A percentile compares a stretch with the other conserved stretches of the same genome.
Evolutionary conservation across 768 basidiomycete genomes (phyloP).

Genomic region (Lactarius psammicola): DNA sequence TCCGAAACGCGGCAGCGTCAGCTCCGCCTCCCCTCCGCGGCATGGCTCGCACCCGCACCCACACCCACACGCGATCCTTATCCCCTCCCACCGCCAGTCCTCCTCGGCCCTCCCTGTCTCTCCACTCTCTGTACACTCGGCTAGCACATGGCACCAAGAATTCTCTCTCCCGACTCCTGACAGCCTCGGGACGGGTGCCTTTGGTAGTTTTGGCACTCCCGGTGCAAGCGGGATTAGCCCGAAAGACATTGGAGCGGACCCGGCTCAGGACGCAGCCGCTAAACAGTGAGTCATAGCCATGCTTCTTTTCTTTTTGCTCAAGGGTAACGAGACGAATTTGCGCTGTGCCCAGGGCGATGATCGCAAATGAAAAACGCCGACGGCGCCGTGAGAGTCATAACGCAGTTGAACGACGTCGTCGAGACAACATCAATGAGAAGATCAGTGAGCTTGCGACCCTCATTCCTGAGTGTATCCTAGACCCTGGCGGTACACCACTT

Average conservation of each 20-base stretch:
- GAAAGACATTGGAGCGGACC: conserved; percentile 35
- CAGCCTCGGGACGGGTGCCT: conserved; percentile 23
- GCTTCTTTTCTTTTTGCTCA: background rate
- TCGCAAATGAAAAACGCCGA: conserved; percentile 81
- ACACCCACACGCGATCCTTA: conserved; percentile 65
- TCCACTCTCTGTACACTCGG: conserved; percentile 32
- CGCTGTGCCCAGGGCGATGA: conserved; percentile 39
- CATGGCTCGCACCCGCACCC: conserved; percentile 44
- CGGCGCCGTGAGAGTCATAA: conserved; percentile 86
- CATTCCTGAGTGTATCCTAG: conserved; percentile 83
- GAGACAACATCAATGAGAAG: conserved; percentile 96
- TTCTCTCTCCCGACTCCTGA: conserved; percentile 38
- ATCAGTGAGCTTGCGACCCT: conserved; percentile 87
- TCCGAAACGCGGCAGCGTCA: conserved; percentile 57
- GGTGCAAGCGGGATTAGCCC: conserved; percentile 35
- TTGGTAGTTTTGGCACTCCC: conserved; percentile 26
- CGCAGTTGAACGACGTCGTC: conserved; percentile 80
- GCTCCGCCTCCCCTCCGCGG: conserved; percentile 53
- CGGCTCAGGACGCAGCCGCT: conserved; percentile 34
- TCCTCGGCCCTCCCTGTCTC: conserved; percentile 33
- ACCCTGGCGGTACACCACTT: conserved; percentile 44
- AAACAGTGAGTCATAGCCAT: conserved; percentile 39
- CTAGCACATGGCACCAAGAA: conserved; percentile 25
- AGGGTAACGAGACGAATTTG: background rate
- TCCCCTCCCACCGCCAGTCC: conserved; percentile 43